phyloP scores from a whole-genome alignment of 495 filamentous ascomycete genomes.

The Entonaema liquescens region DNA sequence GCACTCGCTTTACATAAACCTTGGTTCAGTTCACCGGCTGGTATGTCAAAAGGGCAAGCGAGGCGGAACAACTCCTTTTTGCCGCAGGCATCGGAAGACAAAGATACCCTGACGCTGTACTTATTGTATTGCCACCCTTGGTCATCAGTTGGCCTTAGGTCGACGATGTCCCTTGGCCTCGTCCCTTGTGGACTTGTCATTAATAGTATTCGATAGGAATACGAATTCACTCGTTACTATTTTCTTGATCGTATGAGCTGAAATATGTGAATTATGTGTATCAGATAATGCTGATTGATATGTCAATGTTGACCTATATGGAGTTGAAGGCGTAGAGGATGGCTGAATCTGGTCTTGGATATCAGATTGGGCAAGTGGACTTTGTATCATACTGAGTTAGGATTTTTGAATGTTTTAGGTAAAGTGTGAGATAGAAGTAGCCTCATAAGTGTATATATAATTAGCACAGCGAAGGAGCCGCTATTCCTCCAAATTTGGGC shows the following conservation, averaged over 20 bases:
- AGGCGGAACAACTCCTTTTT: constrained; percentile 35
- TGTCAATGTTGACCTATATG: not conserved
- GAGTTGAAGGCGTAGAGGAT: not conserved
- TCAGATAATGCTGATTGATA: not conserved
- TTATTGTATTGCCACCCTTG: constrained; percentile 34
- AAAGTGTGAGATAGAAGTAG: not conserved
- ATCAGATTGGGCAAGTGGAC: not conserved
- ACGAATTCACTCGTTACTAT: constrained; percentile 37
- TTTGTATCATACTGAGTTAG: not conserved
- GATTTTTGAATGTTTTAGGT: not conserved
- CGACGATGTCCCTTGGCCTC: constrained; percentile 21
- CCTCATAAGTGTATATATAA: not conserved
- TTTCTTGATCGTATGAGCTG: not conserved
- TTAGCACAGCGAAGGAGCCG: not conserved
- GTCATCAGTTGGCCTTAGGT: constrained; percentile 25
- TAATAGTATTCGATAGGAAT: constrained; percentile 40
- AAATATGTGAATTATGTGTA: not conserved
- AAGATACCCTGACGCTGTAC: constrained; percentile 41
- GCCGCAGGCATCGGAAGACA: constrained; percentile 31
- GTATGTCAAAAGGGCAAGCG: constrained; percentile 35
- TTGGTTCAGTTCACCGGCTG: constrained; percentile 43
- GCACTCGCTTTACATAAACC: constrained; percentile 45
- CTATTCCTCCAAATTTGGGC: not conserved
- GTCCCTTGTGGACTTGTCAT: constrained; percentile 10
- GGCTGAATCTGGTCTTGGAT: not conserved